Base-by-base conservation (phyloP, 169 alveolate genomes). In the Neospora caninum region DNA sequence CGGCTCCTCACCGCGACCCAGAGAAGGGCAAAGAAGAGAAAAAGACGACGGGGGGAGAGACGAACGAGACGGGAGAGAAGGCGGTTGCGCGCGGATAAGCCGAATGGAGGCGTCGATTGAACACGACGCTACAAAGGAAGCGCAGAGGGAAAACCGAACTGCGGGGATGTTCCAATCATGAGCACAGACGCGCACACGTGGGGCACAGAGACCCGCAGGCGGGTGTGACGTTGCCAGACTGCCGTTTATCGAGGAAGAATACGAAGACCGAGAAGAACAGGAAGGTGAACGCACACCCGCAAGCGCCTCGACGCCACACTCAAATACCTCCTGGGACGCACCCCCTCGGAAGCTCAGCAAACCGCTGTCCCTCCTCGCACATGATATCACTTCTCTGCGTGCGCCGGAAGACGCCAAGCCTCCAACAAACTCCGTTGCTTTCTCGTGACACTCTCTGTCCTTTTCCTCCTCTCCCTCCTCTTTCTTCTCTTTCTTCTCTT, bases 71-170 rank as follows among this genome's bases (percentile, higher is more conserved):
- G 34, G 34, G 82, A 69, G 45, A 13, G 86, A 43, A 4, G 86
- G 43, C 41, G 86, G 86, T 43, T 82, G 53, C 9, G 89, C 89
- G 2, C 89, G 89, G 25, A 27, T 41, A n/a, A 82, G 67, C 39
- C 67, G 89, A 27, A 82, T 42, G 41, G 89, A 20, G 89, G 54
- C 38, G 67, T 82, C 89, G 36, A 82, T 82, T 6, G 89, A 82
- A 49, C 54, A 38, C 22, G 89, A 82, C 25, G 89, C 89, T 31
- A 82, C 41, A 34, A 82, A 82, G 64, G 64, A 42, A 18, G 53
- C 69, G 25, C 89, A 82, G 34, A 82, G 89, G 9, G 89, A 82
- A 20, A 82, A 43, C 34, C 69, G 25, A 4, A 82, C 38, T 9
- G 41, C 29, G 41, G 89, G 89, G 89, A 82, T 82, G 31, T 82